Base-by-base conservation (phyloP, 2,329 filamentous ascomycete genomes). In the Botrytis fragariae region DNA sequence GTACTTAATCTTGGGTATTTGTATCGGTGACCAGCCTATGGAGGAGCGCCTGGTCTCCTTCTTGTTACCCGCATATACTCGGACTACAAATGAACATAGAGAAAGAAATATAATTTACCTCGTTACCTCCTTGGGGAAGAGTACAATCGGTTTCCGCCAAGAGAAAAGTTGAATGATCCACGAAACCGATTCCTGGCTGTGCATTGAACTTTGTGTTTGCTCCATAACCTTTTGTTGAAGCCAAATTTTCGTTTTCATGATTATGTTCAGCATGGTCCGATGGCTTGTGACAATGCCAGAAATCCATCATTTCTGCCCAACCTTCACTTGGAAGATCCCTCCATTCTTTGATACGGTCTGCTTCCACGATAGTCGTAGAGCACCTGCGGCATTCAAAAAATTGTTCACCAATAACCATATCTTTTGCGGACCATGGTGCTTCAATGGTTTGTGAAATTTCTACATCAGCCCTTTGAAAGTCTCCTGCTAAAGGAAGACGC, bases 241-340 rank as follows among this genome's bases (percentile, higher is more conserved):
- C 87, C 79, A 44, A 85, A 80, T 81, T 74, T 63, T 75, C 77
- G 10, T 79, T 79, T 68, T 84, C 81, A n/a, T 80, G 78, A 37
- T 18, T 45, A 61, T 61, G 37, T 42, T 48, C n/a, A 18, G 85
- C 83, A 75, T 89, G 85, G 72, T 90, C 85, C 74, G 90, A 87
- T 57, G 97, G 96, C 82, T 98, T 98, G 82, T 99, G 96, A 80
- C 96, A 99, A 82, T 99, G 97, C 96, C 96, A 99, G 78, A 99
- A 97, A 82, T 99, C 97, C 96, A 99, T 99, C 95, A 99, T 97
- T 84, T 99, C 96, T 0, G 96, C 97, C 96, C 96, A 99, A 79
- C 97, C 95, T 78, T 97, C 94, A 80, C 94, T 97, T 0, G 96
- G 96, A 29, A 99, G 84, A 80, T 99, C 94, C 83, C 95, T 97